phyloP scores from a whole-genome alignment of 2,329 filamentous ascomycete species.

The Epicoccum sorghinum region DNA sequence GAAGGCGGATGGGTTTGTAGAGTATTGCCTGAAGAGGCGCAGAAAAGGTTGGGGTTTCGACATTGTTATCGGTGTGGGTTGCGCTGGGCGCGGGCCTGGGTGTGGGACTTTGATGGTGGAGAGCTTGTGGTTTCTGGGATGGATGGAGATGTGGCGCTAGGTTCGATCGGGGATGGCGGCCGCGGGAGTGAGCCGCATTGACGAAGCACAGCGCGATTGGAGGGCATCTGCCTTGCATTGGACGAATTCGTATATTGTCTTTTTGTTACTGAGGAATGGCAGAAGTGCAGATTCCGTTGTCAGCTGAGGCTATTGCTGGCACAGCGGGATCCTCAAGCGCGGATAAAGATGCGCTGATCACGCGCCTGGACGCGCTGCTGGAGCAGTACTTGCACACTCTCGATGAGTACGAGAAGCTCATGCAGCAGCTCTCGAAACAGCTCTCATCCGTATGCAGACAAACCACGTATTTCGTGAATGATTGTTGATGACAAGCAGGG shows the following conservation, averaged over 20 bases:
- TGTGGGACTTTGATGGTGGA: neutral
- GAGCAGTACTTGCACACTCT: constrained; percentile 69
- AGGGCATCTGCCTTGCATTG: neutral
- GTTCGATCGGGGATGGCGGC: constrained; percentile 22
- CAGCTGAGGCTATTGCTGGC: too few species aligned
- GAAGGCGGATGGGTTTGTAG: constrained; percentile 17
- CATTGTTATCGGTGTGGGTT: constrained; percentile 27
- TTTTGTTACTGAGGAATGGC: neutral
- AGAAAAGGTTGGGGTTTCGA: constrained; percentile 44
- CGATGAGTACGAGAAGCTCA: constrained; percentile 69
- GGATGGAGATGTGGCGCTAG: constrained; percentile 11
- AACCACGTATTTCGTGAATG: too few species aligned
- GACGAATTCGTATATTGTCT: neutral
- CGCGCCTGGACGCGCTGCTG: constrained; percentile 66
- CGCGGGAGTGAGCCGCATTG: constrained; percentile 14
- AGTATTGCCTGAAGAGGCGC: constrained; percentile 39
- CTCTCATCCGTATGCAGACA: constrained; percentile 58
- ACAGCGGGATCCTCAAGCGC: too few species aligned
- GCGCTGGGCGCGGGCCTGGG: neutral
- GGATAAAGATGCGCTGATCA: constrained; percentile 41
- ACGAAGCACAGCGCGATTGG: neutral
- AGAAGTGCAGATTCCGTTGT: neutral
- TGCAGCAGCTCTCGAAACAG: constrained; percentile 58
- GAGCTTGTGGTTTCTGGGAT: neutral
- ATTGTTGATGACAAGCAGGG: constrained; percentile 37